Evolutionary conservation across 495 filamentous ascomycete species (phyloP), one percentile per base, ranked within the genome.

Genomic region (Xylaria venustula): DNA sequence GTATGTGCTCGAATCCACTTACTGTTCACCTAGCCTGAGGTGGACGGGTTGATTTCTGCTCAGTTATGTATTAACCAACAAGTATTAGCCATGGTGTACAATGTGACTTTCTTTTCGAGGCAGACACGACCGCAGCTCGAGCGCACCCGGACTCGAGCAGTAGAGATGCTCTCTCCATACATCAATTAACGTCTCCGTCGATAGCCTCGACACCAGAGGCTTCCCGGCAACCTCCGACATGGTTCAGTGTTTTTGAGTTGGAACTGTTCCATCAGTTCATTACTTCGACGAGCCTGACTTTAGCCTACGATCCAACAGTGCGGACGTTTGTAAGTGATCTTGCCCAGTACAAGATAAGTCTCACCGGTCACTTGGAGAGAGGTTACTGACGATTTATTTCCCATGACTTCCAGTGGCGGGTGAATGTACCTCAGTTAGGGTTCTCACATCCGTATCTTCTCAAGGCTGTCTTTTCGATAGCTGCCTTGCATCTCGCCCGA

Each of bases 391-490:
- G 26, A 6, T 40, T 20, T 58, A 15, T n/a, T n/a, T n/a, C n/a
- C n/a, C n/a, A n/a, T n/a, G n/a, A n/a, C n/a, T n/a, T n/a, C 7
- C 5, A 58, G 54, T 67, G 64, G 67, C 64, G 67, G 5, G 64
- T 69, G 2, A 67, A 76, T 52, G 72, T 85, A 22, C 81, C 82
- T 3, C 74, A 75, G 11, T 67, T 78, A 41, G 82, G 78, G 7
- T 73, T 83, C 7, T 63, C 71, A 19, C 71, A 81, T 60, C 71
- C 73, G 20, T 84, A 81, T 52, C 70, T 85, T 2, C 77, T 85
- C 67, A 75, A 75, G 47, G 79, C 77, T 26, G 73, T 85, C n/a
- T 68, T 85, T 11, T 75, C 79, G 1, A 48, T 83, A n/a, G 74
- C 80, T 0, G 75, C 81, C 2, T 60, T 84, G 19, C 81, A 85